Evolutionary conservation across 805 yeast genomes (phyloP).

Genomic region (Wickerhamomyces rabaulensis): DNA sequence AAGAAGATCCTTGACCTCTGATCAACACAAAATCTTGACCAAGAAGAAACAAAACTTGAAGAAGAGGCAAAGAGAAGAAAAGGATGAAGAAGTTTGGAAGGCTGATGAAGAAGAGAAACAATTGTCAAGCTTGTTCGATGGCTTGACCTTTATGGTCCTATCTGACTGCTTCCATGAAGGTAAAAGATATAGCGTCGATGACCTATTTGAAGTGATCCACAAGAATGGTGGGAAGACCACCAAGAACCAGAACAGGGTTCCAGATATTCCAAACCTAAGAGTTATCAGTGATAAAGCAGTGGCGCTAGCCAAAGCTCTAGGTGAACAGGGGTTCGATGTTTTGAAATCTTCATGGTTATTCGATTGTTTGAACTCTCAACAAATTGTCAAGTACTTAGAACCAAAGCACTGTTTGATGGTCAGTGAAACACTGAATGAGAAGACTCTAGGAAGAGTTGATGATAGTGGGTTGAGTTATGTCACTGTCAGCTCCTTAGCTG

Average conservation of each 20-base stretch:
- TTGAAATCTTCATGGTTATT: conserved; percentile 67
- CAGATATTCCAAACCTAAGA: conserved; percentile 18
- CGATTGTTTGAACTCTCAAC: conserved; percentile 47
- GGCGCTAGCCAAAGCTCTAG: conserved; percentile 32
- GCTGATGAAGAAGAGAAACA: neutral
- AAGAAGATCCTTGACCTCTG: conserved; percentile 14
- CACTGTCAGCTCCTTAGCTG: neutral
- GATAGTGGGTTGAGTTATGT: neutral
- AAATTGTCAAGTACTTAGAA: conserved; percentile 46
- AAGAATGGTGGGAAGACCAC: conserved; percentile 48
- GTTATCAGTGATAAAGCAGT: conserved; percentile 36
- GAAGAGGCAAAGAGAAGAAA: conserved; percentile 13
- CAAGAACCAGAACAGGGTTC: conserved; percentile 25
- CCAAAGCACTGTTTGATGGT: conserved; percentile 51
- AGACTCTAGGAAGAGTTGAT: conserved; percentile 29
- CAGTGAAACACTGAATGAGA: conserved; percentile 23
- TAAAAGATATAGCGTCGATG: conserved; percentile 27
- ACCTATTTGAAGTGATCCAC: conserved; percentile 34
- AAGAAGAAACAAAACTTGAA: conserved; percentile 19
- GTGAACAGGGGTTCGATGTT: conserved; percentile 51
- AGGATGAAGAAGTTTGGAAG: conserved; percentile 21
- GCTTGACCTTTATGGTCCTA: conserved; percentile 44
- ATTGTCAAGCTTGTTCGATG: conserved; percentile 36
- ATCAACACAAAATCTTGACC: conserved; percentile 24
- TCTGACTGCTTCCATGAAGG: conserved; percentile 37